Percentiles rank a stretch among this genome's conserved stretches.
phyloP scores from a whole-genome alignment of 768 basidiomycete species.

The Mycena leptocephala region DNA sequence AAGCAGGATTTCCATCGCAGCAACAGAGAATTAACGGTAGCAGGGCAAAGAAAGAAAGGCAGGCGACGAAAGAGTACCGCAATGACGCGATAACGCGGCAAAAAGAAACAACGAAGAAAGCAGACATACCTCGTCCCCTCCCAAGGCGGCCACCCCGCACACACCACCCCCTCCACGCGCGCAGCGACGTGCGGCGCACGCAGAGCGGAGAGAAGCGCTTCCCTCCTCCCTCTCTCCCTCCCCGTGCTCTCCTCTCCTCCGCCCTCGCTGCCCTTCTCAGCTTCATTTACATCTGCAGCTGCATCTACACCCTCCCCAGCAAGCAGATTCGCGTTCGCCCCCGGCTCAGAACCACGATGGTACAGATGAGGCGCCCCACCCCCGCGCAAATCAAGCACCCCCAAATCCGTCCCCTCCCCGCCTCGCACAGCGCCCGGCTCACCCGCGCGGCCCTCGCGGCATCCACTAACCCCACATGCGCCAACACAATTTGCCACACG shows the following conservation, averaged over 20 bases:
- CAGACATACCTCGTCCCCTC: not conserved
- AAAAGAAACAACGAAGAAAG: not conserved
- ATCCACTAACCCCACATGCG: not conserved
- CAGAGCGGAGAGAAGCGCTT: not conserved
- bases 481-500: not conserved
- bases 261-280: not conserved
- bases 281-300: no score
- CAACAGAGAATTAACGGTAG: no score
- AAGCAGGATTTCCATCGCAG: no score
- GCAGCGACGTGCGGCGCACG: constrained; percentile 13
- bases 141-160: constrained; percentile 34
- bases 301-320: no score
- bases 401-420: constrained; percentile 19
- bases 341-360: not conserved
- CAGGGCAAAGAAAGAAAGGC: no score
- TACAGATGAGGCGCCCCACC: not conserved
- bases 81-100: no score
- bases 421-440: constrained; percentile 1
- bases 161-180: constrained; percentile 23
- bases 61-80: no score
- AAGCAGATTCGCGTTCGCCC: not conserved
- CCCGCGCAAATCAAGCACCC: constrained; percentile 5
- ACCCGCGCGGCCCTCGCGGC: constrained; percentile 8
- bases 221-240: not conserved
- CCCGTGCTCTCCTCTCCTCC: not conserved